Evolutionary conservation across 1,284 basidiomycete genomes (phyloP).

Genomic region (Rhodotorula glutinis): DNA sequence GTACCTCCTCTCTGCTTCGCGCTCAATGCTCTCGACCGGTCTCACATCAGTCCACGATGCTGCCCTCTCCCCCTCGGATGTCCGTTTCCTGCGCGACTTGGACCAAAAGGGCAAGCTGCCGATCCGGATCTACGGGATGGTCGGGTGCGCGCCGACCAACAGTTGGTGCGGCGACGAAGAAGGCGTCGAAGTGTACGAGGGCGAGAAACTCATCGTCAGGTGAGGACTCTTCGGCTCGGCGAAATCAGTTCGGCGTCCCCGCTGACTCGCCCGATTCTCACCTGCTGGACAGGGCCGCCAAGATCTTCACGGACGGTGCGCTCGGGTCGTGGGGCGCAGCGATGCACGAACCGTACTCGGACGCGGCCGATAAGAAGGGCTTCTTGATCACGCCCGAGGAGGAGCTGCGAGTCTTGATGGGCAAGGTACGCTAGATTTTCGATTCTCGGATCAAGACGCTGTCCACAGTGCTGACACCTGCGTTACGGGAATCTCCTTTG

Average conservation of each 20-base stretch:
- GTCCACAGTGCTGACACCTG: too few species aligned
- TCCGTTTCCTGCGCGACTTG: conserved; percentile 61
- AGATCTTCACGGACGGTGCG: conserved; percentile 79
- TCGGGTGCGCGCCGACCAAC: conserved; percentile 54
- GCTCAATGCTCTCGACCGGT: conserved; percentile 68
- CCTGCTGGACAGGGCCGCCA: conserved; percentile 61
- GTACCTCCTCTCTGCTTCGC: conserved; percentile 63
- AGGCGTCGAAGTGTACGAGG: conserved; percentile 53
- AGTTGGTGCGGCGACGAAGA: conserved; percentile 62
- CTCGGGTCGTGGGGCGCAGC: conserved; percentile 89
- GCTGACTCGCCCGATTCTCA: too few species aligned
- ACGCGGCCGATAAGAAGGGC: conserved; percentile 63
- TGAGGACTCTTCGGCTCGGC: too few species aligned
- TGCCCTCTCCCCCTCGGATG: conserved; percentile 55
- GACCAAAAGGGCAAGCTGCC: conserved; percentile 30
- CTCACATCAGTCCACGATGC: conserved; percentile 84
- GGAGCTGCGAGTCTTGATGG: conserved; percentile 58
- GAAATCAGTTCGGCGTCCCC: too few species aligned
- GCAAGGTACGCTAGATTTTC: conserved; percentile 42
- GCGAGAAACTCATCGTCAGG: conserved; percentile 41
- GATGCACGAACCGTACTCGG: conserved; percentile 69
- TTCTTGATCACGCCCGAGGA: conserved; percentile 62
- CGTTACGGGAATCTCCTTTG: too few species aligned
- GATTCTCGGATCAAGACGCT: too few species aligned
- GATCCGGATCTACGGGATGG: conserved; percentile 39